A percentile compares a stretch with the other conserved stretches of the same genome.
phyloP scores from a whole-genome alignment of 495 filamentous ascomycete genomes.

The Talaromyces wortmannii region DNA sequence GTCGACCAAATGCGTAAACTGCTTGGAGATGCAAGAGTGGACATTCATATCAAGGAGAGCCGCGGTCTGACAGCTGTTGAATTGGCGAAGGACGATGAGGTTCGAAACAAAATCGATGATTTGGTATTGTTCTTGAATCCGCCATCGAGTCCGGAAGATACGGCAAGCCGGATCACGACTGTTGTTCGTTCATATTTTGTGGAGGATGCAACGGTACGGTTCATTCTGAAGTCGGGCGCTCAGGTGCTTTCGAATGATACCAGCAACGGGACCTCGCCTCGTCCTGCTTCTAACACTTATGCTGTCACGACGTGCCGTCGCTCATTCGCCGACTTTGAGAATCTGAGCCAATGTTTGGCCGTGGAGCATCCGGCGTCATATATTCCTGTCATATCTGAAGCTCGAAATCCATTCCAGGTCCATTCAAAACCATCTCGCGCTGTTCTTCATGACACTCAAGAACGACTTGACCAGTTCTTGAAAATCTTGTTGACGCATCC shows the following conservation, averaged over 20 bases:
- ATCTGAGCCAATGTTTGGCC: conserved; percentile 77
- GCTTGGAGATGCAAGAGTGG: conserved; percentile 81
- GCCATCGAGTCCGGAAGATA: conserved; percentile 29
- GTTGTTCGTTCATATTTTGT: conserved; percentile 97
- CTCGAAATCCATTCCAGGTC: conserved; percentile 85
- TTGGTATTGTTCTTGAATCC: conserved; percentile 73
- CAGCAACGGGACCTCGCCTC: conserved; percentile 24
- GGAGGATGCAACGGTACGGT: conserved; percentile 88
- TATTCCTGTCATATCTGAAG: conserved; percentile 72
- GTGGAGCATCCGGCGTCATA: conserved; percentile 94
- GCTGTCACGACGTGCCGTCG: conserved; percentile 91
- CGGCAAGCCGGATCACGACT: conserved; percentile 79
- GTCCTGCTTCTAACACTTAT: conserved; percentile 51
- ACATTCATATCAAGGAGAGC: conserved; percentile 74
- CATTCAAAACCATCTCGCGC: conserved; percentile 85
- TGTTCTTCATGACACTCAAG: conserved; percentile 79
- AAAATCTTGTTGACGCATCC: conserved; percentile 81
- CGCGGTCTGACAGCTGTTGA: conserved; percentile 93
- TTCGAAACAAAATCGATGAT: conserved; percentile 93
- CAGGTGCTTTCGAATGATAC: conserved; percentile 37
- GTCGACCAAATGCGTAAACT: conserved; percentile 87
- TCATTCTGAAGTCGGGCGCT: conserved; percentile 90
- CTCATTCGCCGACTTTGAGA: conserved; percentile 88
- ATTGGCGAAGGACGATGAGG: conserved; percentile 95
- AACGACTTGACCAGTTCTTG: conserved; percentile 80